Evolutionary conservation across 1,284 basidiomycete genomes (phyloP).

Genomic region (Neolentinus lepideus): DNA sequence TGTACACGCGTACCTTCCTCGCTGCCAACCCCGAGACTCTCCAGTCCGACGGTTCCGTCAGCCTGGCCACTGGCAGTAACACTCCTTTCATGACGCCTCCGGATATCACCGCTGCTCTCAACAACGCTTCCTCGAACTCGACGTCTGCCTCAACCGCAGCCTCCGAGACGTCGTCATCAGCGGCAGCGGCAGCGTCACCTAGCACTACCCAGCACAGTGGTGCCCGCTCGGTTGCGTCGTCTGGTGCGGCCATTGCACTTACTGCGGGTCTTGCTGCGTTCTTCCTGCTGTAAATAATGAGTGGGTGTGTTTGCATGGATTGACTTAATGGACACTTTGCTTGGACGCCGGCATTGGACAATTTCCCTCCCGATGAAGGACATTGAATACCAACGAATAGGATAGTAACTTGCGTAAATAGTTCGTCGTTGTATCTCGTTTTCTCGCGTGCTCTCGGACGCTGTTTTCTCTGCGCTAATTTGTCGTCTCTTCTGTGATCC

Average conservation of each 20-base stretch:
- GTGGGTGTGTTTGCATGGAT: not conserved
- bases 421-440: not conserved
- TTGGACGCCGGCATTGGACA: not conserved
- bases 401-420: not conserved
- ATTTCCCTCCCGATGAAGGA: not conserved
- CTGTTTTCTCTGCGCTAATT: not conserved
- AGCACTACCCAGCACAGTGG: constrained; percentile 28
- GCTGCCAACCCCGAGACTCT: constrained; percentile 54
- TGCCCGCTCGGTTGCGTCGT: constrained; percentile 41
- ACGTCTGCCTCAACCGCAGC: constrained; percentile 19
- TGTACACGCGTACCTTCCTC: constrained; percentile 51
- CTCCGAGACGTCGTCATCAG: constrained; percentile 18
- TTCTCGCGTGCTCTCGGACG: not conserved
- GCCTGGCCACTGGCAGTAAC: constrained; percentile 34
- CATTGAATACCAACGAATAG: not conserved
- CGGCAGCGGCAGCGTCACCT: constrained; percentile 18
- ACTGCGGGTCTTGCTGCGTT: constrained; percentile 45
- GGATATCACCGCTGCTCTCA: constrained; percentile 38
- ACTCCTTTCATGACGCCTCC: constrained; percentile 51
- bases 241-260: constrained; percentile 39
- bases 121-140: constrained; percentile 15
- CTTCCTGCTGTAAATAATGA: constrained; percentile 42
- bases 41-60: constrained; percentile 41
- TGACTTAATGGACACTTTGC: not conserved
- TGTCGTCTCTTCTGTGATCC: constrained; percentile 1